Conservation (phyloP, 75 land plant species). For the Cryptomeria japonica region DNA sequence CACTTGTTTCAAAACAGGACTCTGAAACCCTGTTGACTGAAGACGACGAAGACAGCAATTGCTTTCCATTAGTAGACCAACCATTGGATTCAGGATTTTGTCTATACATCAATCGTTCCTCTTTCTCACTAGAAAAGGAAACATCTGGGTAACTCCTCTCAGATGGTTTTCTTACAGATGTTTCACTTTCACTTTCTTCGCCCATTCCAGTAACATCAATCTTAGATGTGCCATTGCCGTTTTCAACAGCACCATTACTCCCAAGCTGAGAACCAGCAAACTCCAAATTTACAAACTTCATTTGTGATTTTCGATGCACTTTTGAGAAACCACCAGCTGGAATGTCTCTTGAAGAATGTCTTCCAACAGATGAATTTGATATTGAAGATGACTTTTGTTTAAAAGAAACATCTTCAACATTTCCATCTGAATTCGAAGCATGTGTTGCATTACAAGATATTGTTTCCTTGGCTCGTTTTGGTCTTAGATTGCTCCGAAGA, state of each 20-base stretch:
- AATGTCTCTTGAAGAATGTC: constrained; percentile 14
- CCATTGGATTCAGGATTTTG: not conserved
- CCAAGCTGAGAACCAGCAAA: constrained; percentile 11
- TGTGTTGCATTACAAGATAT: constrained; percentile 20
- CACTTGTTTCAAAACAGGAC: not conserved
- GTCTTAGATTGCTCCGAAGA: constrained; percentile 49
- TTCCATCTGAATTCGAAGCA: constrained; percentile 22
- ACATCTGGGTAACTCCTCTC: constrained; percentile 4
- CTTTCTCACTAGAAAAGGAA: not conserved
- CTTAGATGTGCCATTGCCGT: constrained; percentile 21
- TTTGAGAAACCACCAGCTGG: constrained; percentile 17
- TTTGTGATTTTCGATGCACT: constrained; percentile 17
- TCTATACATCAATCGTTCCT: not conserved
- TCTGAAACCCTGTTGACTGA: not conserved
- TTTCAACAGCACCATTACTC: constrained; percentile 7
- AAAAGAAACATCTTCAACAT: constrained; percentile 3
- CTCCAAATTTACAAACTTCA: constrained; percentile 19
- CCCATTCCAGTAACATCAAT: not conserved
- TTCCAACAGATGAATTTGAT: constrained; percentile 1
- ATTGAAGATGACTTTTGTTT: constrained; percentile 10
- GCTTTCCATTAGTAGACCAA: not conserved
- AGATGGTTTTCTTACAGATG: constrained; percentile 4
- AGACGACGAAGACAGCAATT: not conserved
- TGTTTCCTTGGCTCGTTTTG: constrained; percentile 10
- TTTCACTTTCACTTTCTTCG: constrained; percentile 10